Percentiles rank a stretch among this genome's conserved stretches.
phyloP scores from a whole-genome alignment of 495 filamentous ascomycete genomes.

The Neurospora cerealis region DNA sequence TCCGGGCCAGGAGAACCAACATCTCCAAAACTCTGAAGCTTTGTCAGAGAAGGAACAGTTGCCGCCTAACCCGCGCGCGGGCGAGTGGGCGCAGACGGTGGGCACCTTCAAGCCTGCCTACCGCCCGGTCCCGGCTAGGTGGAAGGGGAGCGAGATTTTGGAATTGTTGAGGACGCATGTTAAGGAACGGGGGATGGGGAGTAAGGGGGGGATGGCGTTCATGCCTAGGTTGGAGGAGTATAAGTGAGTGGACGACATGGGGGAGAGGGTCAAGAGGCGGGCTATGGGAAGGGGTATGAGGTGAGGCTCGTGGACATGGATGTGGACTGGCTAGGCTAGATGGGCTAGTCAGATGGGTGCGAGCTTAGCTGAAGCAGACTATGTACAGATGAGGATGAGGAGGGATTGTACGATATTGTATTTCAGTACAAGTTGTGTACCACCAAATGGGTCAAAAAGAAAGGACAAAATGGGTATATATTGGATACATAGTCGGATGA shows the following conservation, averaged over 20 bases:
- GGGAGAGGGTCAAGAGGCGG: neutral
- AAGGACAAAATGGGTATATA: neutral
- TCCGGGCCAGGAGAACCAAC: conserved; percentile 13
- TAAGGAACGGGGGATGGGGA: conserved; percentile 16
- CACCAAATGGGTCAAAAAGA: neutral
- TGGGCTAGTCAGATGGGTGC: neutral
- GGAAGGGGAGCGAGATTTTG: conserved; percentile 74
- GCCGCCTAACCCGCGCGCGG: conserved; percentile 24
- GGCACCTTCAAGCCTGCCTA: conserved; percentile 93
- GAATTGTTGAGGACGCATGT: conserved; percentile 73
- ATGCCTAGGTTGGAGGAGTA: conserved; percentile 31
- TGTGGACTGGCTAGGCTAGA: neutral
- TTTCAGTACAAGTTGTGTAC: neutral
- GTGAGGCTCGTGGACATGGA: neutral
- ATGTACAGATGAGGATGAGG: neutral
- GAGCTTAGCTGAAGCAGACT: neutral
- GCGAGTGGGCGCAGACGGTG: conserved; percentile 95
- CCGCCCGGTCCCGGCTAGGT: conserved; percentile 74
- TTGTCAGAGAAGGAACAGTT: neutral
- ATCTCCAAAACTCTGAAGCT: neutral
- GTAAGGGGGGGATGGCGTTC: conserved; percentile 37
- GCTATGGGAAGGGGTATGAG: neutral
- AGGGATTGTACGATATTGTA: neutral
- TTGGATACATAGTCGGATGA: neutral
- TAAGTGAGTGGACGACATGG: neutral